phyloP scores from a whole-genome alignment of 192 early-diverging fungal species.

The Coemansia sp. region DNA sequence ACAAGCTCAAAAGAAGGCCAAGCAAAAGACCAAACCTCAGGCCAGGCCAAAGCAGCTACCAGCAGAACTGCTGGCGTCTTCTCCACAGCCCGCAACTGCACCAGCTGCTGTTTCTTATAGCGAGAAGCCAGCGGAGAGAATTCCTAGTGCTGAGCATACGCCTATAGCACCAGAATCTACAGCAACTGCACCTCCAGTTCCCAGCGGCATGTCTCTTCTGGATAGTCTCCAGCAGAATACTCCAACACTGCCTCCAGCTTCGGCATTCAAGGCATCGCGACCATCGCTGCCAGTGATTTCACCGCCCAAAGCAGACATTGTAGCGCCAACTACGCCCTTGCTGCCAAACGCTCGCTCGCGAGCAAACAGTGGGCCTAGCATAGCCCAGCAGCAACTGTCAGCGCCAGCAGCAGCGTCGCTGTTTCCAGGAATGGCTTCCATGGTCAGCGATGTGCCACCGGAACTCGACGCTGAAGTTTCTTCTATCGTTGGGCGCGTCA shows the following conservation, averaged over 20 bases:
- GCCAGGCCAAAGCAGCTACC: not conserved
- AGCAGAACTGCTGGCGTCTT: too few species aligned
- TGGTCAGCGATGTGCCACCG: constrained; percentile 19
- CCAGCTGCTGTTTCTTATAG: too few species aligned
- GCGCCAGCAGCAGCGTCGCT: constrained; percentile 3
- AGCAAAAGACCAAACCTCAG: constrained; percentile 2
- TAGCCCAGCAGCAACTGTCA: constrained; percentile 6
- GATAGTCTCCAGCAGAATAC: constrained; percentile 20
- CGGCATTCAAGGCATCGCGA: constrained; percentile 17
- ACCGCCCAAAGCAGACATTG: constrained; percentile 4
- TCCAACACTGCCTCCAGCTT: constrained; percentile 10
- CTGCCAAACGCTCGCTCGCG: constrained; percentile 22
- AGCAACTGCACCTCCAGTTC: not conserved
- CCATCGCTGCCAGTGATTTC: constrained; percentile 26
- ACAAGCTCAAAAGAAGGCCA: constrained; percentile 1
- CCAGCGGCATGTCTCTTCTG: constrained; percentile 18
- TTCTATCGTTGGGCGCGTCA: constrained; percentile 48
- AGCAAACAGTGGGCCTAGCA: constrained; percentile 38
- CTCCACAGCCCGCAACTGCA: too few species aligned
- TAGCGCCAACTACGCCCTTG: constrained; percentile 5
- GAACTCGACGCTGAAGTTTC: constrained; percentile 48
- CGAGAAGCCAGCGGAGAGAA: not conserved
- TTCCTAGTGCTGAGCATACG: not conserved
- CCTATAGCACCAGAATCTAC: not conserved
- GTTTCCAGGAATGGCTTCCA: not conserved